phyloP scores from a whole-genome alignment of 2,329 filamentous ascomycete genomes.

The Aspergillus sp. region DNA sequence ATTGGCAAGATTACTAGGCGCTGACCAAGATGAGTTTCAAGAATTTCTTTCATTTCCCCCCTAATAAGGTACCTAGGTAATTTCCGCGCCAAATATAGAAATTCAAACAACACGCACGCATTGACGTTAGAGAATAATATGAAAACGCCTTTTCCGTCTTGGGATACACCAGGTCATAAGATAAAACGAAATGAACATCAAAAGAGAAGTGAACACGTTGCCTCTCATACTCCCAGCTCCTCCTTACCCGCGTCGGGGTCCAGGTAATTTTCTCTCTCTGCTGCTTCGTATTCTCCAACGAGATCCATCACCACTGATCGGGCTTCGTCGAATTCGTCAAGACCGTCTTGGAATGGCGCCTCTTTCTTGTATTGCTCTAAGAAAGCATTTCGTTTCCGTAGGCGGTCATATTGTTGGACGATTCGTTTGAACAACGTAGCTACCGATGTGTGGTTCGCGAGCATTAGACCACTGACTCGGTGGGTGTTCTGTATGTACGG shows the following conservation, averaged over 20 bases:
- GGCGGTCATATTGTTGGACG: slow-evolving; percentile 84
- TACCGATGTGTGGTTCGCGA: slow-evolving; percentile 97
- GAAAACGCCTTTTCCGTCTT: slow-evolving; percentile 19
- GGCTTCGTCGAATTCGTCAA: slow-evolving; percentile 94
- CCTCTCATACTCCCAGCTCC: slow-evolving; percentile 26
- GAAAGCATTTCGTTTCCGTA: slow-evolving; percentile 96
- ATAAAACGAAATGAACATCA: slow-evolving; percentile 13
- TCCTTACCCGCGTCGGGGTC: slow-evolving; percentile 65
- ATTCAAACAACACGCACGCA: slow-evolving; percentile 1
- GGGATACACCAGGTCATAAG: slow-evolving; percentile 20
- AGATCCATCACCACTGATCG: slow-evolving; percentile 87
- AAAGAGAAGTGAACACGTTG: slow-evolving; percentile 11
- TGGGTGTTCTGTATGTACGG: slow-evolving; percentile 94
- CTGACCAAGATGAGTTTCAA: not conserved
- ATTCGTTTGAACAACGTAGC: slow-evolving; percentile 96
- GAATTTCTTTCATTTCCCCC: not conserved
- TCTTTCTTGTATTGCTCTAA: slow-evolving; percentile 96
- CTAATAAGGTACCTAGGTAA: slow-evolving; percentile 1
- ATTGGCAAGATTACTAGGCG: not conserved
- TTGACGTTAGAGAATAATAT: slow-evolving; percentile 2
- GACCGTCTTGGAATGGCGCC: slow-evolving; percentile 83
- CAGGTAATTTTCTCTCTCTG: slow-evolving; percentile 86
- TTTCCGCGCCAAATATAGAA: slow-evolving; percentile 7
- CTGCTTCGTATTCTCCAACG: slow-evolving; percentile 93
- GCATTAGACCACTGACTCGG: slow-evolving; percentile 92